Conservation (phyloP, 176 grass and related monocot genomes). For the Oryza nivara region DNA sequence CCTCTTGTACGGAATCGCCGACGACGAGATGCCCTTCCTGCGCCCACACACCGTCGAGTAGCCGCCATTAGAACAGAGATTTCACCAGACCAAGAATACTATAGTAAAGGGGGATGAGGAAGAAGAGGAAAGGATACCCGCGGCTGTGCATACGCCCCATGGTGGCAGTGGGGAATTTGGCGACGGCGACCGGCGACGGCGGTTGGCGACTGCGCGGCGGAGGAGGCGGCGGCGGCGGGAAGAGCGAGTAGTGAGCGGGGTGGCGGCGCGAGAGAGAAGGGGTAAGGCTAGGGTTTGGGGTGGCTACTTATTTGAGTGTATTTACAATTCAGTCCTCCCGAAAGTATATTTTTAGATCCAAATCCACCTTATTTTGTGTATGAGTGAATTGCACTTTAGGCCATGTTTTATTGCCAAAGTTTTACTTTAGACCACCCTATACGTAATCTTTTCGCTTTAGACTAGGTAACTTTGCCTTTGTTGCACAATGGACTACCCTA, state of each 20-base stretch:
- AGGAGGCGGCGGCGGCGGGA: neutral
- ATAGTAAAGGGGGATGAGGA: neutral
- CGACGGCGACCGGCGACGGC: constrained; percentile 42
- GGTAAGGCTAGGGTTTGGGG: constrained; percentile 49
- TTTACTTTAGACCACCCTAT: too few species aligned
- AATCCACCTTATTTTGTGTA: too few species aligned
- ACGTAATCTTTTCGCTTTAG: too few species aligned
- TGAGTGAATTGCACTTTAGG: too few species aligned
- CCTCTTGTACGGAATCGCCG: constrained; percentile 88
- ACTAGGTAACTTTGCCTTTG: too few species aligned
- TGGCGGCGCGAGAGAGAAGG: neutral
- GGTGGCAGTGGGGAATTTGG: constrained; percentile 3
- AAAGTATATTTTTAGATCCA: neutral
- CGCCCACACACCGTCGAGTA: neutral
- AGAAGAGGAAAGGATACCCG: constrained; percentile 39
- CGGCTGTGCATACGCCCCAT: constrained; percentile 92
- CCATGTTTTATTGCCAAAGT: too few species aligned
- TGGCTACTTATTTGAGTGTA: constrained; percentile 6
- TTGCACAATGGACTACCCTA: too few species aligned
- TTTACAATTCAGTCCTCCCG: constrained; percentile 3
- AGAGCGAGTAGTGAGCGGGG: neutral
- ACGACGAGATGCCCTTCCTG: constrained; percentile 93
- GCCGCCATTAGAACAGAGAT: constrained; percentile 39
- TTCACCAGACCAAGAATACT: neutral
- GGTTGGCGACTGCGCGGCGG: neutral